Evolutionary conservation across 2,329 filamentous ascomycete species (phyloP), one percentile per base, ranked within the genome.

Genomic region (Hypoxylon sp.): DNA sequence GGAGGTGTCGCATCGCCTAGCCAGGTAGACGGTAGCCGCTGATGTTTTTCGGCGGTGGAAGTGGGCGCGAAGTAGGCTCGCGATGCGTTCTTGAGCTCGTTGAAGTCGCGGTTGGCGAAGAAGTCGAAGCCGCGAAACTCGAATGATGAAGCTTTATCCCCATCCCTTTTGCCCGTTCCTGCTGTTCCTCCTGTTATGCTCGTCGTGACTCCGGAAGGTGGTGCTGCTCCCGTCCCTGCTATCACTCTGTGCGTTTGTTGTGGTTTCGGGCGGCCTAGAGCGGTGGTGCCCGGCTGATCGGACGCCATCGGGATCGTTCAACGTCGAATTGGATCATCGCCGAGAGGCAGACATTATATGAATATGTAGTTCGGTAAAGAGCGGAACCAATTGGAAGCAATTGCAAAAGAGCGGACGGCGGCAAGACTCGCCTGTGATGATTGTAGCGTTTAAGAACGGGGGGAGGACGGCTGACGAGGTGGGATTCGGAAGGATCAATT

Each of bases 121-220:
- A 74, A 76, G 22, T 75, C 72, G 33, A 75, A 76, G 16, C 73
- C 74, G 44, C 74, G 74, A 48, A 76, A 74, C 62, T 76, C 73
- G 55, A 72, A 68, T 5, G 63, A 60, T 3, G 69, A 51, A n/a
- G 70, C 51, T 44, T 46, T 66, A 9, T 56, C 30, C 30, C 54
- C 24, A 20, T 20, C 30, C 26, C 53, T 42, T 11, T 16, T 44
- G 2, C 16, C 32, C 26, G 42, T 16, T 5, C 52, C 60, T 30
- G 58, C 52, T n/a, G 49, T 49, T 61, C 52, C 60, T 30, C 57
- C 52, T n/a, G 49, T 49, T 61, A 67, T 51, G 61, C 60, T 45
- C 38, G 59, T 61, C 20, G 62, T 46, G 11, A 54, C 50, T 20
- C 45, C 57, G 12, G 33, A 7, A 11, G 8, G 46, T 9, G 52